A percentile compares a stretch with the other conserved stretches of the same genome.
Conservation (phyloP, 371 early-diverging fungal genomes). For the Mucor velutinosus region DNA sequence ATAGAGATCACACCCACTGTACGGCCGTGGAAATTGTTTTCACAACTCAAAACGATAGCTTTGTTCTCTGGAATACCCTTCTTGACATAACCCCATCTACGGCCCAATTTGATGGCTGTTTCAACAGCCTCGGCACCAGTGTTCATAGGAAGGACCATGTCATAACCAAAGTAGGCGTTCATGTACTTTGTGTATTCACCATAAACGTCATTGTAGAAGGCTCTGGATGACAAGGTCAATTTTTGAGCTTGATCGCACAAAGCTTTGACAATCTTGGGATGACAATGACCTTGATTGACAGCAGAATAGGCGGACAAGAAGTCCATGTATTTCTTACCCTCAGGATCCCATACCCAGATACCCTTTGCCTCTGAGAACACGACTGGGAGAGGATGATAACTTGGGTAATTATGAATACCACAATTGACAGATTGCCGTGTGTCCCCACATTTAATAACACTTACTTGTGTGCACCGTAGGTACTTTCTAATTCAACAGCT, state of each 20-base stretch:
- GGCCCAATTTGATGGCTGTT: constrained; percentile 97
- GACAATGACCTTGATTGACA: constrained; percentile 97
- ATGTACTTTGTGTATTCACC: constrained; percentile 90
- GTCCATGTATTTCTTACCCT: constrained; percentile 94
- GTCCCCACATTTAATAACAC: constrained; percentile 6
- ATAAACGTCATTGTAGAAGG: constrained; percentile 95
- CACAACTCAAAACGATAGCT: constrained; percentile 84
- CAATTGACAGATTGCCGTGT: background rate
- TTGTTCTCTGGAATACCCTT: constrained; percentile 86
- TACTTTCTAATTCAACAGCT: constrained; percentile 71
- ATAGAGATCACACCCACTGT: constrained; percentile 95
- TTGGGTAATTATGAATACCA: constrained; percentile 90
- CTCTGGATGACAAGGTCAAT: constrained; percentile 89
- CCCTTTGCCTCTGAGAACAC: constrained; percentile 92
- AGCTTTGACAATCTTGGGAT: constrained; percentile 94
- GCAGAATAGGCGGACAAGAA: constrained; percentile 97
- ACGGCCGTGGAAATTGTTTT: constrained; percentile 97
- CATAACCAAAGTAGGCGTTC: constrained; percentile 93
- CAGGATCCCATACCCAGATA: constrained; percentile 94
- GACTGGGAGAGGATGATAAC: constrained; percentile 97
- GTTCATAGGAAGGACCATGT: constrained; percentile 98
- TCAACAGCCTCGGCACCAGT: constrained; percentile 99
- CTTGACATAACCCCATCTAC: constrained; percentile 95
- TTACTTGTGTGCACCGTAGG: constrained; percentile 88
- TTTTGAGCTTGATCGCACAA: constrained; percentile 86